These are phyloP conservation scores for Dacryopinax spathularia DNA, from an alignment of 768 basidiomycete genomes.

Conservation along the genomic window DNA sequence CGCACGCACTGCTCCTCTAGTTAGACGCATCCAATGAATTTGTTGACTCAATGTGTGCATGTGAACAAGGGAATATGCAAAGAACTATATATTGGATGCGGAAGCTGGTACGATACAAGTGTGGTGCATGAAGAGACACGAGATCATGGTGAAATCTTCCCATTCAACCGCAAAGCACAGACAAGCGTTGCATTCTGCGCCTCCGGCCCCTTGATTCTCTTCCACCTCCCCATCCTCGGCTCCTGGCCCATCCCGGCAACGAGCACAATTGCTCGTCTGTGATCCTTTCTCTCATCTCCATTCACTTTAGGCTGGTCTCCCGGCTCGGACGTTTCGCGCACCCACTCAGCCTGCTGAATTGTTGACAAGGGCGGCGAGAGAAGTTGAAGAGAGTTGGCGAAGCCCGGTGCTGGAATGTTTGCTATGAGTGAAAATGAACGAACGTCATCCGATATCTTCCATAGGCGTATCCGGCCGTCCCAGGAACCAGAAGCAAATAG, in stretches of 20 bases:
- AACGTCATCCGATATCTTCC: slow-evolving; percentile 71
- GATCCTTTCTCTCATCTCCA: slow-evolving; percentile 12
- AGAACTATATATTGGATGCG: too few relatives aligned
- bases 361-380: slow-evolving; percentile 36
- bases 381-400: slow-evolving; percentile 84
- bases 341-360: slow-evolving; percentile 33
- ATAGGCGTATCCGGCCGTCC: slow-evolving; percentile 79
- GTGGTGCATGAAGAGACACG: not conserved
- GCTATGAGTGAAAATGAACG: slow-evolving; percentile 60
- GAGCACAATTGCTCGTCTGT: slow-evolving; percentile 35
- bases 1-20: not conserved
- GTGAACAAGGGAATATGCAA: too few relatives aligned
- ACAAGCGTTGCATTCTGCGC: slow-evolving; percentile 61
- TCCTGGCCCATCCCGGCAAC: slow-evolving; percentile 79
- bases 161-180: slow-evolving; percentile 28
- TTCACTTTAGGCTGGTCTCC: not conserved
- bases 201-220: slow-evolving; percentile 54
- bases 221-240: slow-evolving; percentile 80
- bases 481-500: slow-evolving; percentile 88
- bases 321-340: slow-evolving; percentile 11
- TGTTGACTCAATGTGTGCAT: too few relatives aligned
- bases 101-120: too few relatives aligned
- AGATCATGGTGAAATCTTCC: not conserved
- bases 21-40: too few relatives aligned
- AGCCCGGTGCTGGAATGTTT: slow-evolving; percentile 52